Evolutionary conservation across 192 early-diverging fungal species (phyloP).

Genomic region (Paraglomus brasilianum): DNA sequence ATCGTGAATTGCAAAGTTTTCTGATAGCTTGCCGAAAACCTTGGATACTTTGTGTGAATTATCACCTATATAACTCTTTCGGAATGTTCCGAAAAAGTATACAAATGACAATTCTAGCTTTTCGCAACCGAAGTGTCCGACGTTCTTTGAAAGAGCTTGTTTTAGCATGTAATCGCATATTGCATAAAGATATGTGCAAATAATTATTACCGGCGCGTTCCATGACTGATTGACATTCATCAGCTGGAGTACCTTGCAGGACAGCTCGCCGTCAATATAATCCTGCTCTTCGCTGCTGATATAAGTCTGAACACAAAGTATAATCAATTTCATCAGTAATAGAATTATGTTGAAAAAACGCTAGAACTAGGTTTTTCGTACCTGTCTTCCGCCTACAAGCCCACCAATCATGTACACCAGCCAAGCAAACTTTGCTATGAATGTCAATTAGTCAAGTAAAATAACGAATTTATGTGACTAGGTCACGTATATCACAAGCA

Average conservation of each 20-base stretch:
- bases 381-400: constrained; percentile 67
- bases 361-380: constrained; percentile 29
- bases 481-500: neutral
- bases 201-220: constrained; percentile 44
- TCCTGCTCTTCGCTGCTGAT: constrained; percentile 79
- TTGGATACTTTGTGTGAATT: constrained; percentile 55
- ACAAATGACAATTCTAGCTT: constrained; percentile 77
- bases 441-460: neutral
- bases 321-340: constrained; percentile 19
- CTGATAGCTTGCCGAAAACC: constrained; percentile 64
- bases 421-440: constrained; percentile 64
- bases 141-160: constrained; percentile 33
- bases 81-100: constrained; percentile 76
- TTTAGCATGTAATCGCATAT: neutral
- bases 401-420: constrained; percentile 73
- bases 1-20: constrained; percentile 67
- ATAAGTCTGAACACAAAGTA: constrained; percentile 49
- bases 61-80: constrained; percentile 81
- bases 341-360: neutral
- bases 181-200: constrained; percentile 7
- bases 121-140: constrained; percentile 51
- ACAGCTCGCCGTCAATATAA: constrained; percentile 71
- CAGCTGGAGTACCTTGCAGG: constrained; percentile 64
- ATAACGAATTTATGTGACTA: neutral
- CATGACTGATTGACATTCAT: constrained; percentile 65